phyloP scores from a whole-genome alignment of 176 grass and related monocot species.

The Elaeis guineensis region DNA sequence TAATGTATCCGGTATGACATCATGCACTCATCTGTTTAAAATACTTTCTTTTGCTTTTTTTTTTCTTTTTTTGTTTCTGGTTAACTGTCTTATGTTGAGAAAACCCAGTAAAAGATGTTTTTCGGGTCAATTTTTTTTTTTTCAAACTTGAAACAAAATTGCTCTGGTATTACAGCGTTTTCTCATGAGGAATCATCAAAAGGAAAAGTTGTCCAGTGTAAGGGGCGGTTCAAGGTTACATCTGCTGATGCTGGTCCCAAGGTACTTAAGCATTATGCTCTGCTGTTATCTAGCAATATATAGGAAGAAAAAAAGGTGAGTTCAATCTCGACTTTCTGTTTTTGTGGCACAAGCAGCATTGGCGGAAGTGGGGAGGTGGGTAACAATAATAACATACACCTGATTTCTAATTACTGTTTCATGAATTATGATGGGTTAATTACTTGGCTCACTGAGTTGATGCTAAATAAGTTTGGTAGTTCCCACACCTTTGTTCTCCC shows the following conservation, averaged over 20 bases:
- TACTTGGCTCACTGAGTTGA: no score
- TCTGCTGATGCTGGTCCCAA: slow-evolving; percentile 58
- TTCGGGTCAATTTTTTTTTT: slow-evolving; percentile 3
- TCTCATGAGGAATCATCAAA: slow-evolving; percentile 46
- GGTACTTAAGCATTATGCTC: slow-evolving; percentile 33
- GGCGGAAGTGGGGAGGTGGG: no score
- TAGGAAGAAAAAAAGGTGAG: no score
- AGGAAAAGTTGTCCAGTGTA: slow-evolving; percentile 56
- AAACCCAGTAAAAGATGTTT: background rate
- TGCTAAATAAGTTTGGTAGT: no score
- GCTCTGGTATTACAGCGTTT: slow-evolving; percentile 16
- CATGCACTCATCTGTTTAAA: background rate
- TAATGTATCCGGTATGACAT: slow-evolving; percentile 44
- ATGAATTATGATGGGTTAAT: no score
- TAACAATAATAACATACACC: no score
- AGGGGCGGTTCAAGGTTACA: slow-evolving; percentile 88
- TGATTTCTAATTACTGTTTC: no score
- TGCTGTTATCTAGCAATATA: no score
- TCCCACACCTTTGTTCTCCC: no score
- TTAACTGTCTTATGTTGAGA: no score
- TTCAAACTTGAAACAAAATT: background rate
- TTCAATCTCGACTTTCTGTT: no score
- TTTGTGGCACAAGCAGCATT: no score
- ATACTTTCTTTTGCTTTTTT: background rate
- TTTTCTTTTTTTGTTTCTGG: background rate